Evolutionary conservation across 2,329 filamentous ascomycete species (phyloP), one percentile per base, ranked within the genome.

Genomic region (Fusarium napiforme): DNA sequence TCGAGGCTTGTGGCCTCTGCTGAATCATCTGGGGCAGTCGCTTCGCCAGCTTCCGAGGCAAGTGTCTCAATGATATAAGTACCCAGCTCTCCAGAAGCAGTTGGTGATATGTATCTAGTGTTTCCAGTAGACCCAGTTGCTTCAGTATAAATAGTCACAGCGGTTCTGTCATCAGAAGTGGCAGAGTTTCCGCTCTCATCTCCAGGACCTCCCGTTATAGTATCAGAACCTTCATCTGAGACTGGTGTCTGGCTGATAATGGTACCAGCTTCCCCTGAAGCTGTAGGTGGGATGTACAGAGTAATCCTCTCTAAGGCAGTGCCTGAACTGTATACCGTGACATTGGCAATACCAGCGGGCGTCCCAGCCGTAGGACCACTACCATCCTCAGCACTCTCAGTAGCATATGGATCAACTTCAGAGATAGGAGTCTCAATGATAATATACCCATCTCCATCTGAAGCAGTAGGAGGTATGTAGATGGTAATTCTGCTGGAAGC

Each of bases 381-480:
- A 1, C 37, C 32, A 2, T 30, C 59, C 14, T 3, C 30, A 15
- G 15, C 18, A 9, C 30, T 21, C 4, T 14, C 40, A 9, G 40
- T 46, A 2, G 4, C 23, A n/a, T 30, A n/a, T 4, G 23, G 28
- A 6, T 28, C 18, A 1, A 0, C 5, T 7, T 15, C 28, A 2
- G 42, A 30, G 1, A 9, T 37, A 18, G 49, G 64, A 10, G 61
- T 58, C 43, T 67, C 64, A 7, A 67, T 49, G 2, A 71, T 28
- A 15, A 67, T 30, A 3, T 43, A 62, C 1, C 69, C 67, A 12
- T 58, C 37, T 40, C 42, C 66, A 8, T 28, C 40, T 4, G 67
- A 65, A 1, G 32, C 21, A 7, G 42, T 60, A 2, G 68, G 67
- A 12, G 68, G 49, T 0, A 67, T 15, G 4, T 61, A 71, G 10